These are phyloP conservation scores for Barnettozyma salicaria DNA, from an alignment of 805 yeast species.

Conservation along the genomic window DNA sequence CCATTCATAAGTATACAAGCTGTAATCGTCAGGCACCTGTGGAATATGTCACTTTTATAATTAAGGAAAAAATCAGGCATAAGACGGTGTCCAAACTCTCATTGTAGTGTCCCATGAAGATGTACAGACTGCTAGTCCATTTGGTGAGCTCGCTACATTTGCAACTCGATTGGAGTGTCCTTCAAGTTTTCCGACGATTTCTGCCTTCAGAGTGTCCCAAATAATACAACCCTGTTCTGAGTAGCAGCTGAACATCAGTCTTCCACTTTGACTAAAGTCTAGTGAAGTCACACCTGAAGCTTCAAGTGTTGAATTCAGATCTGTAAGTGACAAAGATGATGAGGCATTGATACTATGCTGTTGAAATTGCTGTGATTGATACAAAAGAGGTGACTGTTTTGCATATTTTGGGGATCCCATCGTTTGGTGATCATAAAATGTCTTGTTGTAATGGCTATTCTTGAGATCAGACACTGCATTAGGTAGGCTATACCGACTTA, in stretches of 20 bases:
- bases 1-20: no score
- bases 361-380: slow-evolving; percentile 9
- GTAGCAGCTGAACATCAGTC: slow-evolving; percentile 69
- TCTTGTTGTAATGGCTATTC: slow-evolving; percentile 5
- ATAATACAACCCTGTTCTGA: slow-evolving; percentile 68
- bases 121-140: slow-evolving; percentile 73
- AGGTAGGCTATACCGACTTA: slow-evolving; percentile 42
- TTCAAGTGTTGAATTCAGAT: slow-evolving; percentile 33
- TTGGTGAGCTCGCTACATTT: slow-evolving; percentile 59
- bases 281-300: slow-evolving; percentile 67
- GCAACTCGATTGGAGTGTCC: slow-evolving; percentile 61
- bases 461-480: slow-evolving; percentile 9
- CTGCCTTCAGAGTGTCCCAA: slow-evolving; percentile 70
- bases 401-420: slow-evolving; percentile 7
- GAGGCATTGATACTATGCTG: slow-evolving; percentile 18
- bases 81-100: slow-evolving; percentile 52
- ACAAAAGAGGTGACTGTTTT: slow-evolving; percentile 12
- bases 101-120: slow-evolving; percentile 78
- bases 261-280: slow-evolving; percentile 68
- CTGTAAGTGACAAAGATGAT: slow-evolving; percentile 24
- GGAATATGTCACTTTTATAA: no score
- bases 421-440: slow-evolving; percentile 13
- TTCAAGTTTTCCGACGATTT: slow-evolving; percentile 57
- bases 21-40: no score
- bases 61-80: no score